These are phyloP conservation scores for Epichloe elymi DNA, from an alignment of 2,329 filamentous ascomycete species.

Conservation along the genomic window DNA sequence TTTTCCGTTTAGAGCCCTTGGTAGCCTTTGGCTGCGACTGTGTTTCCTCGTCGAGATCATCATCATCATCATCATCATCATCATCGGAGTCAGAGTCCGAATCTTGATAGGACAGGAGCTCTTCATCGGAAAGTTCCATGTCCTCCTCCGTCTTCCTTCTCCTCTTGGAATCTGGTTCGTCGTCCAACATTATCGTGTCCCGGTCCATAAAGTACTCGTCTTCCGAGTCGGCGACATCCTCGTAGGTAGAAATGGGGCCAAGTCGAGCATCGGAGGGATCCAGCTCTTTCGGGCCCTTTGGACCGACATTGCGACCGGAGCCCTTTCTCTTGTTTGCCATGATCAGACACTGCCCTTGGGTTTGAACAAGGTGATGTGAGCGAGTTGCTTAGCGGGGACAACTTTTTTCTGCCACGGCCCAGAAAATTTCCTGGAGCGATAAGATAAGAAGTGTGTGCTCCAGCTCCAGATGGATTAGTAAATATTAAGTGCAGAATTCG, in stretches of 20 bases:
- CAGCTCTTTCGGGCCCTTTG: constrained; percentile 40
- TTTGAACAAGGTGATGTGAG: background rate
- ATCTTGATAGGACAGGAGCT: constrained; percentile 39
- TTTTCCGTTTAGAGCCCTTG: constrained; percentile 19
- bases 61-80: constrained; percentile 31
- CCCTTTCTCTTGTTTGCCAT: constrained; percentile 65
- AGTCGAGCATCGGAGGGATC: constrained; percentile 49
- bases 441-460: too few species aligned
- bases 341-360: constrained; percentile 5
- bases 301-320: constrained; percentile 30
- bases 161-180: constrained; percentile 66
- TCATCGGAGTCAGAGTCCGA: constrained; percentile 30
- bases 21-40: constrained; percentile 4
- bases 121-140: constrained; percentile 49
- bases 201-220: constrained; percentile 84
- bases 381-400: background rate
- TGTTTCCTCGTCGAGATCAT: constrained; percentile 17
- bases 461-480: too few species aligned
- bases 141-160: constrained; percentile 60
- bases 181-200: constrained; percentile 77
- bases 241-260: constrained; percentile 47
- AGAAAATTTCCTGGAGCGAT: too few species aligned
- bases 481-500: too few species aligned
- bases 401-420: too few species aligned
- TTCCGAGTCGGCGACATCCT: constrained; percentile 85